These are phyloP conservation scores for Paralagenidium karlingii DNA, from an alignment of 352 stramenopile species.

Conservation along the genomic window DNA sequence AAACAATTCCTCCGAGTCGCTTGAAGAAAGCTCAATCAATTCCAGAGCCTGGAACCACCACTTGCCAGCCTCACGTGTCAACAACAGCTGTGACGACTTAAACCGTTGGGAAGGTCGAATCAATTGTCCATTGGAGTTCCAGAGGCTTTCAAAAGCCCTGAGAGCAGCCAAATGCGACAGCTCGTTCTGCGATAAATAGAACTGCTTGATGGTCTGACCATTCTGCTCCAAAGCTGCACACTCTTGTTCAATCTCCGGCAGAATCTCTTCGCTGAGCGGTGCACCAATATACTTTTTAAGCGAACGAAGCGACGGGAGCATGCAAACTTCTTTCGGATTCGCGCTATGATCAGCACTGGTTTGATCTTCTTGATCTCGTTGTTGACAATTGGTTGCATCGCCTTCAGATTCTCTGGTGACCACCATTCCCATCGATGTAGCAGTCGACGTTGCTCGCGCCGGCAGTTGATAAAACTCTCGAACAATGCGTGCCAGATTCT, in stretches of 20 bases:
- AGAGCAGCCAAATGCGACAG: slow-evolving; percentile 12
- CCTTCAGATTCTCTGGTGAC: too few relatives aligned
- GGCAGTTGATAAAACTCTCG: slow-evolving; percentile 9
- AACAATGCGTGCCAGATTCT: slow-evolving; percentile 36
- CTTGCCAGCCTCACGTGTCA: too few relatives aligned
- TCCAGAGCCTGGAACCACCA: slow-evolving; percentile 40
- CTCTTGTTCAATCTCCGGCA: slow-evolving; percentile 15
- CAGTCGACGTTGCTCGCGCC: not conserved
- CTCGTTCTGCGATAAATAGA: slow-evolving; percentile 34
- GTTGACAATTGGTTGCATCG: too few relatives aligned
- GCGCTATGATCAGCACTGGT: too few relatives aligned
- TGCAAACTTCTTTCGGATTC: too few relatives aligned
- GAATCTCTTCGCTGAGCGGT: slow-evolving; percentile 1
- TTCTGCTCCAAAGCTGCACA: slow-evolving; percentile 17
- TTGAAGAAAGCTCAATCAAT: slow-evolving; percentile 12
- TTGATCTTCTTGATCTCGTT: too few relatives aligned
- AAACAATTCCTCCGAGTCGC: slow-evolving; percentile 11
- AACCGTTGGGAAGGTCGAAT: too few relatives aligned
- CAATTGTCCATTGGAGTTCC: too few relatives aligned
- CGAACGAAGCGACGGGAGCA: too few relatives aligned
- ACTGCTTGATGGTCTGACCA: slow-evolving; percentile 17
- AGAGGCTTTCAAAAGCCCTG: slow-evolving; percentile 9
- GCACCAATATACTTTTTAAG: too few relatives aligned
- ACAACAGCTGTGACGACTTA: too few relatives aligned
- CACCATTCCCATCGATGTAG: too few relatives aligned